phyloP scores from a whole-genome alignment of 106 monocot genomes.

The Dendrobium officinale region DNA sequence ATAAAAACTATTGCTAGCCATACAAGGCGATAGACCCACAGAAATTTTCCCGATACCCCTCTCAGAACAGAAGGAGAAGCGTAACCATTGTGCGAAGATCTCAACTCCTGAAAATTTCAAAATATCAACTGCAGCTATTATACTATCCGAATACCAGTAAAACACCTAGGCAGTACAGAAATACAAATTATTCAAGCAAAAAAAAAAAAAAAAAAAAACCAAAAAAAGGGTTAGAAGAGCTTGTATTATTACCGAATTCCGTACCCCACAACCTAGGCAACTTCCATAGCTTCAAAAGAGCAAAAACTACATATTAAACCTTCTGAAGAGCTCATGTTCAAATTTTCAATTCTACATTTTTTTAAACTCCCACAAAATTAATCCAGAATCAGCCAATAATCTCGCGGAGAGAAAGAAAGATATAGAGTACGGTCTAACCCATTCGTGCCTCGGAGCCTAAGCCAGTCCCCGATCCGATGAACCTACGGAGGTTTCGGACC shows the following conservation, averaged over 20 bases:
- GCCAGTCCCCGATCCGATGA: conserved; percentile 80
- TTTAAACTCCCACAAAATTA: neutral
- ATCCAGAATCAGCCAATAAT: neutral
- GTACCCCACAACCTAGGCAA: neutral
- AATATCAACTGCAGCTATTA: neutral
- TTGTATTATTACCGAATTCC: neutral
- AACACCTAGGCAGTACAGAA: neutral
- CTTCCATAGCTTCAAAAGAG: neutral
- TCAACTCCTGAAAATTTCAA: neutral
- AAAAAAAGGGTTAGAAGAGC: neutral
- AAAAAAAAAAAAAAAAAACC: neutral
- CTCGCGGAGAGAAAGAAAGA: neutral
- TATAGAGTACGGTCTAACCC: conserved; percentile 18
- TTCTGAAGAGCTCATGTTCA: neutral
- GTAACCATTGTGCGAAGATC: neutral
- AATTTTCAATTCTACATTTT: neutral
- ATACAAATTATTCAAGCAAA: neutral
- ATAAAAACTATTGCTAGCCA: neutral
- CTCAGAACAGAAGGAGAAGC: neutral
- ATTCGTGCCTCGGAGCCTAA: conserved; percentile 95
- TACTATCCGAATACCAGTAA: neutral
- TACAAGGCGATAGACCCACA: neutral
- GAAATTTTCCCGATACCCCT: neutral
- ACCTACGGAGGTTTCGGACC: conserved; percentile 88
- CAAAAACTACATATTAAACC: neutral